phyloP scores from a whole-genome alignment of 371 early-diverging fungal species.

The Mortierella sp. region DNA sequence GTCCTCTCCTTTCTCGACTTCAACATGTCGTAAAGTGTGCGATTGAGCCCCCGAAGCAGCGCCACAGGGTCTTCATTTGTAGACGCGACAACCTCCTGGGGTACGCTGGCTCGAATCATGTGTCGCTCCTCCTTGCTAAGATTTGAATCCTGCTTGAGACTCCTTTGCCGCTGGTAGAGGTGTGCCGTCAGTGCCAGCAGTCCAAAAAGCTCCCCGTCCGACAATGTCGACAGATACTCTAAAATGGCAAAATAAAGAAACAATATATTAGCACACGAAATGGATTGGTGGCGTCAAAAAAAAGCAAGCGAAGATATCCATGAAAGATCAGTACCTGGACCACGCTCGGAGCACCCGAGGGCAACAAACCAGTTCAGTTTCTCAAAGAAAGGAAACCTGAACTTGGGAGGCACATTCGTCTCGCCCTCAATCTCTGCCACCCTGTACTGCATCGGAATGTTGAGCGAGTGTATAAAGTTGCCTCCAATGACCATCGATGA shows the following conservation, averaged over 20 bases:
- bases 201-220: slow-evolving; percentile 33
- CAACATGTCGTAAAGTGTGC: slow-evolving; percentile 1
- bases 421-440: slow-evolving; percentile 82
- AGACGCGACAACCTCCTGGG: slow-evolving; percentile 20
- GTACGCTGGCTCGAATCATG: slow-evolving; percentile 47
- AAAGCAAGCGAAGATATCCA: too few species aligned
- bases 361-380: slow-evolving; percentile 85
- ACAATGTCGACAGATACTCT: slow-evolving; percentile 28
- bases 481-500: slow-evolving; percentile 95
- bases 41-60: slow-evolving; percentile 29
- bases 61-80: slow-evolving; percentile 22
- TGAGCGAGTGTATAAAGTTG: slow-evolving; percentile 87
- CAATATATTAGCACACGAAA: not conserved
- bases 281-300: not conserved
- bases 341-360: slow-evolving; percentile 47
- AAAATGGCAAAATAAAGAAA: not conserved
- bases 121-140: slow-evolving; percentile 42
- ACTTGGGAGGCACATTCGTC: slow-evolving; percentile 83
- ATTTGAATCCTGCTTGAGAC: slow-evolving; percentile 35
- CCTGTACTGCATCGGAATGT: slow-evolving; percentile 77
- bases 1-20: not conserved
- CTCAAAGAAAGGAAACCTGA: slow-evolving; percentile 89
- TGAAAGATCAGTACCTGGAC: slow-evolving; percentile 39
- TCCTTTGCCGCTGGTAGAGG: slow-evolving; percentile 33
- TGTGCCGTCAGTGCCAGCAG: slow-evolving; percentile 34